Base-by-base conservation (phyloP, 192 early-diverging fungal genomes). In the Podila epicladia region DNA sequence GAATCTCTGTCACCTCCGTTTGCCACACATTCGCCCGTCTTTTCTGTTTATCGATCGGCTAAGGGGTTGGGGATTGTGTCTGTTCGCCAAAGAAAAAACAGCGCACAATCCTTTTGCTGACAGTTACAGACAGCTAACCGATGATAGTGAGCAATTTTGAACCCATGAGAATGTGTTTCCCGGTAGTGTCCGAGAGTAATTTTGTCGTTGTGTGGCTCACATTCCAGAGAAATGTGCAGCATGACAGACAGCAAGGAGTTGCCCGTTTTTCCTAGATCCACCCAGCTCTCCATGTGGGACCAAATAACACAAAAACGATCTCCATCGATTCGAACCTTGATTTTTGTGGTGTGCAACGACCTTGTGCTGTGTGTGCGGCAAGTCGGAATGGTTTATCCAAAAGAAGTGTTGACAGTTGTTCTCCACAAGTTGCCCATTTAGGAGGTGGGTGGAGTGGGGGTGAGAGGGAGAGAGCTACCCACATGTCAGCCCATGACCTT, bases 101-200 rank as follows among this genome's bases (percentile, higher is more conserved):
- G 41, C 2, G 41, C 15, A 2, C 41, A 41, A 13, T 41, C 32
- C 50, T 67, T 67, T 29, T 33, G 51, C 35, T 37, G 65, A 32
- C 20, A 20, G 51, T 64, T 45, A 28, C 24, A 22, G 37, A 11
- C 22, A 64, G 33, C 19, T 64, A 12, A 38, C 19, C n/a, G 35
- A 13, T 19, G 9, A 24, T 41, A 5, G 22, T 41, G 12, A 45
- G 41, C 41, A 45, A 45, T 1, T 45, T 2, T 45, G 41, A 45
- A 45, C 41, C 41, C 41, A 45, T 45, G 41, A 13, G 15, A 45
- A 45, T 45, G 11, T 17, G 41, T 15, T 45, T 45, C 19, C 64
- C 64, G 64, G 29, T 28, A 31, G 64, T 65, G 48, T 65, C 64
- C 64, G 64, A 65, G 28, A 45, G 11, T 64, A 26, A 38, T n/a